Percentiles rank a stretch among this genome's conserved stretches.
These are phyloP conservation scores for Apophysomyces variabilis DNA, from an alignment of 371 early-diverging fungal species.

Conservation along the genomic window DNA sequence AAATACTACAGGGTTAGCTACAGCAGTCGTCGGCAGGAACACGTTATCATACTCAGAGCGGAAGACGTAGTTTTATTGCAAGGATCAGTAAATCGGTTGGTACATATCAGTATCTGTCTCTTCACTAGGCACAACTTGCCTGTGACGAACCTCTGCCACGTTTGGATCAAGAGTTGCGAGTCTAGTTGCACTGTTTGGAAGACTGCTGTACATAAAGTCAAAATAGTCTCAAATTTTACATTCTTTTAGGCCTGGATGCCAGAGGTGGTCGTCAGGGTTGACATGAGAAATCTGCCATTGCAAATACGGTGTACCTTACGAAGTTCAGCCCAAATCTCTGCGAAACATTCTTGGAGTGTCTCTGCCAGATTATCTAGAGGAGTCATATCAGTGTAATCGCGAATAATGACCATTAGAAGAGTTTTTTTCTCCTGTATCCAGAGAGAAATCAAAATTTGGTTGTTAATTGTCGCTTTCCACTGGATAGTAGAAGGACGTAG, in stretches of 20 bases:
- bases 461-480: too few relatives aligned
- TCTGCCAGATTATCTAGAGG: constrained; percentile 64
- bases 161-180: constrained; percentile 58
- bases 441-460: too few relatives aligned
- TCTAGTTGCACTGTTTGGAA: constrained; percentile 70
- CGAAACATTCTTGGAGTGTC: too few relatives aligned
- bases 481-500: background rate
- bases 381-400: constrained; percentile 92
- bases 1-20: constrained; percentile 57
- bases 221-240: constrained; percentile 88
- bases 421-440: constrained; percentile 76
- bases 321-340: too few relatives aligned
- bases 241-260: constrained; percentile 83
- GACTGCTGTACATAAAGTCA: constrained; percentile 86
- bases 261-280: background rate
- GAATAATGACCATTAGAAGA: constrained; percentile 91
- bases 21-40: too few relatives aligned
- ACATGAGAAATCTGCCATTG: too few relatives aligned
- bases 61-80: constrained; percentile 79
- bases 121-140: constrained; percentile 41
- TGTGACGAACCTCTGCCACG: constrained; percentile 67
- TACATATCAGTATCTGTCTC: background rate
- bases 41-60: constrained; percentile 64
- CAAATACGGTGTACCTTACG: too few relatives aligned
- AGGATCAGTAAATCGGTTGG: constrained; percentile 73